phyloP scores from a whole-genome alignment of 257 asterid genomes.

The Cinchona pubescens region DNA sequence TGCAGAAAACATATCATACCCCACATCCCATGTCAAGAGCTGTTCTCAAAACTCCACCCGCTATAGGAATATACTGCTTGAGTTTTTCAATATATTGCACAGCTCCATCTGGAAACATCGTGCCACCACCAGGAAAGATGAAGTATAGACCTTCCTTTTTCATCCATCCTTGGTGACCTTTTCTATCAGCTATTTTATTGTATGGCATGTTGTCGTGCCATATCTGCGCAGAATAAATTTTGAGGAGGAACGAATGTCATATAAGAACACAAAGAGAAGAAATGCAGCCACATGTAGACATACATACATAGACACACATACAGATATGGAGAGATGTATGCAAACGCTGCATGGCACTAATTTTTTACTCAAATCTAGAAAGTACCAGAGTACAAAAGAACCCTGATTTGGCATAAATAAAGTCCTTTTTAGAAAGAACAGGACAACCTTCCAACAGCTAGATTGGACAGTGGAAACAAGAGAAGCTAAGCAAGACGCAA shows the following conservation, averaged over 20 bases:
- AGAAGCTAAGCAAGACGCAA: not conserved
- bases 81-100: slow-evolving; percentile 85
- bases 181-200: slow-evolving; percentile 87
- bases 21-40: slow-evolving; percentile 99
- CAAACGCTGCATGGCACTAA: not conserved
- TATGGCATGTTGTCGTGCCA: slow-evolving; percentile 97
- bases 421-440: not conserved
- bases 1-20: slow-evolving; percentile 37
- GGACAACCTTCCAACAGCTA: not conserved
- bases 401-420: not conserved
- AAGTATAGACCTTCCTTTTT: slow-evolving; percentile 82
- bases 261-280: not conserved
- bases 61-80: slow-evolving; percentile 85
- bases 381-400: not conserved
- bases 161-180: slow-evolving; percentile 99
- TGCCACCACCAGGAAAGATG: slow-evolving; percentile 95
- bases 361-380: not conserved
- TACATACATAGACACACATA: not conserved
- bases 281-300: not conserved
- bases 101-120: slow-evolving; percentile 97
- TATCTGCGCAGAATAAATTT: slow-evolving; percentile 49
- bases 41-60: slow-evolving; percentile 82
- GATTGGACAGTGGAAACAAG: not conserved
- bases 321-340: not conserved
- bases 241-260: not conserved